phyloP scores from a whole-genome alignment of 345 rosid species.

The Heritiera fomes region DNA sequence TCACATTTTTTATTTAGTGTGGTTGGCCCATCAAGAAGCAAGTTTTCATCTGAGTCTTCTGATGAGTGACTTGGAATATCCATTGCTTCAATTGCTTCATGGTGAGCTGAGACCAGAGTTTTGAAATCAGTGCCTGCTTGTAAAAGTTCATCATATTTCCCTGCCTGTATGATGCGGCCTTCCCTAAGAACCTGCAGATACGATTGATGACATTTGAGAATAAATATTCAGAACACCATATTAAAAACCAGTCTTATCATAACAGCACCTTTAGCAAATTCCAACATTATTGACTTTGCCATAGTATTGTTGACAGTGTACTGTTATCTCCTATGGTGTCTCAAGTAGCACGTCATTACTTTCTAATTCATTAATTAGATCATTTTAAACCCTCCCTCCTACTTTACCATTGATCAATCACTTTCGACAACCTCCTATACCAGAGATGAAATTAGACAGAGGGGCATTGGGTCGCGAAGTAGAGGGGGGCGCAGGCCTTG shows the following conservation, averaged over 20 bases:
- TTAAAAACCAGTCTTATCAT: not conserved
- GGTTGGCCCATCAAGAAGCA: constrained; percentile 39
- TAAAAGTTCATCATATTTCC: constrained; percentile 93
- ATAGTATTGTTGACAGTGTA: not conserved
- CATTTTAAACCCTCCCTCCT: not conserved
- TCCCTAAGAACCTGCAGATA: constrained; percentile 86
- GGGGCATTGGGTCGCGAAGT: not conserved
- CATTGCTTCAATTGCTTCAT: constrained; percentile 98
- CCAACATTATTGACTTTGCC: not conserved
- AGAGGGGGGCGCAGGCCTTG: not conserved
- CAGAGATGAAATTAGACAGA: not conserved
- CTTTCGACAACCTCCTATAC: not conserved
- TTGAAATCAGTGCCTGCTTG: constrained; percentile 97
- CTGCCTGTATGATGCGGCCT: constrained; percentile 90
- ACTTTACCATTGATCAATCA: not conserved
- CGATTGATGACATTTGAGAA: constrained; percentile 9
- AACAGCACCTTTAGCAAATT: not conserved
- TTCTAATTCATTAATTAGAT: not conserved
- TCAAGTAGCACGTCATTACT: not conserved
- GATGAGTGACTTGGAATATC: constrained; percentile 84
- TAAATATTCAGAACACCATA: not conserved
- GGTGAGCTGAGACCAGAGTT: constrained; percentile 93
- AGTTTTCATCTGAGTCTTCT: constrained; percentile 84
- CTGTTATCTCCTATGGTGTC: constrained; percentile 3
- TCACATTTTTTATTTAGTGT: constrained; percentile 53